Evolutionary conservation across 2,329 filamentous ascomycete species (phyloP).

Genomic region (Neofusicoccum cordaticola): DNA sequence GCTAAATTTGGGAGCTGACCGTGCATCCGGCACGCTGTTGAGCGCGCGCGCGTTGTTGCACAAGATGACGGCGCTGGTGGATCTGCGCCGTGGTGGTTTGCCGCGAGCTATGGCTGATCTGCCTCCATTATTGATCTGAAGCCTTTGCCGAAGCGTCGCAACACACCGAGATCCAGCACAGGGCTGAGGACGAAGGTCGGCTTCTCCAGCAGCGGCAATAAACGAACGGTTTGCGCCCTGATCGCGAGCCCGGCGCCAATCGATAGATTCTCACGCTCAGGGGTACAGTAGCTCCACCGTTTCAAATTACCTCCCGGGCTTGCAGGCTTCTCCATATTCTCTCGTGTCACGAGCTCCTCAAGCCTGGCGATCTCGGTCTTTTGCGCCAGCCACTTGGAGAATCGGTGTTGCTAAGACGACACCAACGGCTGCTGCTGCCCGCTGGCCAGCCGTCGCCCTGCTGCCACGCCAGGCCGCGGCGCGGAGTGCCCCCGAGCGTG

Average conservation of each 20-base stretch:
- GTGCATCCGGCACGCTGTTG: constrained; percentile 13
- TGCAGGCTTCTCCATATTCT: constrained; percentile 4
- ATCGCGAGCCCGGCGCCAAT: constrained; percentile 12
- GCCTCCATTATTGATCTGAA: background rate
- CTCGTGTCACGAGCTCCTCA: constrained; percentile 9
- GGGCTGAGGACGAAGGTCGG: background rate
- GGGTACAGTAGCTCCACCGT: constrained; percentile 14
- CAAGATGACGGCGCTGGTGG: constrained; percentile 1
- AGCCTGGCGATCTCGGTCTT: constrained; percentile 2
- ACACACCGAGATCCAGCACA: background rate
- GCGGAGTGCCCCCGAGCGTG: too few relatives aligned
- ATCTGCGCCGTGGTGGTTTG: constrained; percentile 11
- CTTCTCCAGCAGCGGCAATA: background rate
- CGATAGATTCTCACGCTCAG: constrained; percentile 15
- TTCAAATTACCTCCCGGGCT: constrained; percentile 5
- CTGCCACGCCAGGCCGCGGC: too few relatives aligned
- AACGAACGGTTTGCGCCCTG: constrained; percentile 1
- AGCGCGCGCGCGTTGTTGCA: constrained; percentile 1
- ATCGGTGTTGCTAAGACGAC: background rate
- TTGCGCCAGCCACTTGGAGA: background rate
- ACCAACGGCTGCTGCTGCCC: background rate
- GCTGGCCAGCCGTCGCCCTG: background rate
- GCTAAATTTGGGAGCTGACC: constrained; percentile 14
- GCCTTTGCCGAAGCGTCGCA: constrained; percentile 2
- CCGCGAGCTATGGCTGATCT: constrained; percentile 7